These are phyloP conservation scores for Carallia pectinifolia DNA, from an alignment of 345 rosid genomes.

Conservation along the genomic window DNA sequence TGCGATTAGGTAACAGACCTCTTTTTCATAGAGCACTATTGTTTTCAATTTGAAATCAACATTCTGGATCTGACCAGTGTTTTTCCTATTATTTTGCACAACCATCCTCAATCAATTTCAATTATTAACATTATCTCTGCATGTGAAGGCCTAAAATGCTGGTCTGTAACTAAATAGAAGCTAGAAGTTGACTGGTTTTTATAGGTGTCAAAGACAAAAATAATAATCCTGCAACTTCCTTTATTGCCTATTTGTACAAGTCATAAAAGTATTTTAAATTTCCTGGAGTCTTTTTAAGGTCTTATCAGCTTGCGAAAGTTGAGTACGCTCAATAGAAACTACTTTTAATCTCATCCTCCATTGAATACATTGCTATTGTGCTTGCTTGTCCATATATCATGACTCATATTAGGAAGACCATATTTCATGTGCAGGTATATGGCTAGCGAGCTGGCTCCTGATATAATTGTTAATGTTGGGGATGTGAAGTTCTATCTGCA, in stretches of 20 bases:
- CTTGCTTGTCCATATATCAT: background rate
- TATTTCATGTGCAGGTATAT: constrained; percentile 46
- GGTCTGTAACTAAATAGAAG: background rate
- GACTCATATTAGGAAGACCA: background rate
- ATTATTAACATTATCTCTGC: background rate
- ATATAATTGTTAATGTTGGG: constrained; percentile 52
- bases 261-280: no score
- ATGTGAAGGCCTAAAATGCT: background rate
- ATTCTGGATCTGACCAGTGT: no score
- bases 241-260: no score
- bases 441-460: constrained; percentile 73
- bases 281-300: no score
- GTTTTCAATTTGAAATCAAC: no score
- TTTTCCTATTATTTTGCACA: no score
- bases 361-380: background rate
- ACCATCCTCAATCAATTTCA: background rate
- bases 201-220: no score
- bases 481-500: constrained; percentile 69
- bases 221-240: no score
- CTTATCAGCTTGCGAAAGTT: no score
- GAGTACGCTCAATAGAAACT: no score
- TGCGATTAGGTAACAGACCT: no score
- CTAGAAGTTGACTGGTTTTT: background rate
- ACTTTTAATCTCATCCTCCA: background rate
- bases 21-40: no score